A percentile compares a stretch with the other conserved stretches of the same genome.
Evolutionary conservation across 78 protist species (phyloP).

Genomic region (Monosiga brevicollis): DNA sequence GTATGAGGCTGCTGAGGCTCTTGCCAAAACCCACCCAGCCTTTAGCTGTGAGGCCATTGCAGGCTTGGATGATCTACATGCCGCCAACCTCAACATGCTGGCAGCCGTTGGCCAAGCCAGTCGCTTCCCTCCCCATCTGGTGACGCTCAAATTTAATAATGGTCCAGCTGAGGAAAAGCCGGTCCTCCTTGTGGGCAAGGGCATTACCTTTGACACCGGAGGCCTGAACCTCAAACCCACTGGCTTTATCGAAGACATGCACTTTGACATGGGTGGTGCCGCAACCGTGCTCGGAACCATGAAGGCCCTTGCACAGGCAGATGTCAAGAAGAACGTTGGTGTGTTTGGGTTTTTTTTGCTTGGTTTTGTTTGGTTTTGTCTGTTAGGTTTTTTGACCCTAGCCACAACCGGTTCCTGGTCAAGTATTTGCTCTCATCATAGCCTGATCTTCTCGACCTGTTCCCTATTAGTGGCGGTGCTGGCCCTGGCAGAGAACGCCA

Average conservation of each 20-base stretch:
- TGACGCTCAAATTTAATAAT: neutral
- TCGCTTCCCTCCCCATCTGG: neutral
- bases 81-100: no score
- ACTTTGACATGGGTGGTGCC: constrained; percentile 81
- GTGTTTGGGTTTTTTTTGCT: neutral
- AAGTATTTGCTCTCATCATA: no score
- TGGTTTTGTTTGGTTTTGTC: neutral
- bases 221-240: constrained; percentile 49
- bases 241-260: constrained; percentile 63
- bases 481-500: constrained; percentile 32
- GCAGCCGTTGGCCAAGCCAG: neutral
- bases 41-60: no score
- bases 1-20: no score
- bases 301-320: constrained; percentile 31
- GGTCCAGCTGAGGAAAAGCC: neutral
- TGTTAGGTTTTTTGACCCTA: no score
- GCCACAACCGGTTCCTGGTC: no score
- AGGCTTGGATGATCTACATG: no score
- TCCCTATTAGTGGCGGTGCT: neutral
- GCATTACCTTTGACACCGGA: constrained; percentile 64
- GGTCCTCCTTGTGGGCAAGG: constrained; percentile 66
- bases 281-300: constrained; percentile 53
- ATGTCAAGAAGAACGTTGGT: constrained; percentile 20
- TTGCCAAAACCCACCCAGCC: no score
- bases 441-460: no score